These are phyloP conservation scores for Jasminum sambac DNA, from an alignment of 257 asterid genomes.

Conservation along the genomic window DNA sequence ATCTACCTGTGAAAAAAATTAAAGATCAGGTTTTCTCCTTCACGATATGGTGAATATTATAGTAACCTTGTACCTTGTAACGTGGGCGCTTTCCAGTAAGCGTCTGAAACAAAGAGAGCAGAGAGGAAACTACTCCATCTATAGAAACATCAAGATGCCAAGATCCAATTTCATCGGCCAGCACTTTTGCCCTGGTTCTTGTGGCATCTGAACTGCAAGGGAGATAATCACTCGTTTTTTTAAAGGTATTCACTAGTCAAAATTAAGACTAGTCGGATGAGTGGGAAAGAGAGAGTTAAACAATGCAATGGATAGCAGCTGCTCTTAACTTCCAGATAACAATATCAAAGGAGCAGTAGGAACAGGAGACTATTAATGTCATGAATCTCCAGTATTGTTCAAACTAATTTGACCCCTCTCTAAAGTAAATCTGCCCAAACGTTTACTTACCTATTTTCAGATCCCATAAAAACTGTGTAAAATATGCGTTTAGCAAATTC, in stretches of 20 bases:
- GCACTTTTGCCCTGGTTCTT: constrained; percentile 71
- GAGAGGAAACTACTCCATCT: constrained; percentile 77
- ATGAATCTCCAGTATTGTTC: background rate
- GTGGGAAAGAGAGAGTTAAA: background rate
- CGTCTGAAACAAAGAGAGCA: constrained; percentile 77
- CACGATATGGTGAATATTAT: background rate
- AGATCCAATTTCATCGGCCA: constrained; percentile 90
- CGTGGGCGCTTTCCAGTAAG: constrained; percentile 81
- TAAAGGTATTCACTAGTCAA: constrained; percentile 9
- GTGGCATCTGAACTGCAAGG: constrained; percentile 72
- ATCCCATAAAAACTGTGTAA: constrained; percentile 91
- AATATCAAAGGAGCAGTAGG: background rate
- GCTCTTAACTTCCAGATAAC: background rate
- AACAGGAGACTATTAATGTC: background rate
- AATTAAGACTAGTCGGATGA: background rate
- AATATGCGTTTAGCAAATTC: constrained; percentile 90
- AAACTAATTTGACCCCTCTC: background rate
- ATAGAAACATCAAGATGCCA: constrained; percentile 93
- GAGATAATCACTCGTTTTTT: constrained; percentile 19
- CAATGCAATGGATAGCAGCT: constrained; percentile 11
- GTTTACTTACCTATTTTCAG: constrained; percentile 79
- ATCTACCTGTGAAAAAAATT: constrained; percentile 60
- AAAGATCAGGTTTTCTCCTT: constrained; percentile 10
- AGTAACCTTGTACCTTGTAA: constrained; percentile 58
- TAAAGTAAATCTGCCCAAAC: background rate